phyloP scores from a whole-genome alignment of 805 yeast species.

The Candida stauntonica region DNA sequence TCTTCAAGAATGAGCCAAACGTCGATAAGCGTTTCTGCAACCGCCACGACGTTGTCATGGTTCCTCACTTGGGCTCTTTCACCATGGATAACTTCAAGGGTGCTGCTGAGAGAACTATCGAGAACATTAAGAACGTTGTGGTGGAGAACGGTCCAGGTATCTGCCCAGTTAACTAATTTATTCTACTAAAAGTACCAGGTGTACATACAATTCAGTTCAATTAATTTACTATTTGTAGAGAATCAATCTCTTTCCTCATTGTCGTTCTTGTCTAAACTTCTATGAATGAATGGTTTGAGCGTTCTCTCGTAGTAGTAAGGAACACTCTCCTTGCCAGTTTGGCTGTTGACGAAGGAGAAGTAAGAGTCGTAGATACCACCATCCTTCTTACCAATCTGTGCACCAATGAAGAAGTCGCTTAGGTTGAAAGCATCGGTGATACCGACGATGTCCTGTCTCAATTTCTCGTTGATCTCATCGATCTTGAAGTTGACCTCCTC shows the following conservation, averaged over 20 bases:
- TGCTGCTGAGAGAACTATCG: slow-evolving; percentile 49
- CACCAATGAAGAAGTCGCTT: slow-evolving; percentile 72
- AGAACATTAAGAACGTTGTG: slow-evolving; percentile 40
- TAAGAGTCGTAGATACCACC: slow-evolving; percentile 82
- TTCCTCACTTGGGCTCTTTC: slow-evolving; percentile 73
- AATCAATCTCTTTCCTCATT: slow-evolving; percentile 14
- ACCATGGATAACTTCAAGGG: slow-evolving; percentile 50
- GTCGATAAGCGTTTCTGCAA: slow-evolving; percentile 46
- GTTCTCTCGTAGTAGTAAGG: slow-evolving; percentile 37
- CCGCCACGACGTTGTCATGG: slow-evolving; percentile 59
- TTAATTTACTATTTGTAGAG: no score
- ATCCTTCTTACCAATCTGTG: slow-evolving; percentile 76
- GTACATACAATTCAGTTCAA: no score
- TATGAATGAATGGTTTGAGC: slow-evolving; percentile 22
- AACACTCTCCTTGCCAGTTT: slow-evolving; percentile 50
- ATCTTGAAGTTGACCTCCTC: slow-evolving; percentile 29
- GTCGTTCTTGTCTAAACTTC: slow-evolving; percentile 18
- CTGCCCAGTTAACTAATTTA: slow-evolving; percentile 11
- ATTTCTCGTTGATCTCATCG: slow-evolving; percentile 32
- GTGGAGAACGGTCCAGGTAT: slow-evolving; percentile 14
- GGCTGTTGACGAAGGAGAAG: slow-evolving; percentile 50
- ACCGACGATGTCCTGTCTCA: slow-evolving; percentile 70
- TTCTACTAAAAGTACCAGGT: no score
- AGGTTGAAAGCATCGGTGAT: slow-evolving; percentile 80
- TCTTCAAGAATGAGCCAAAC: slow-evolving; percentile 57